Conservation (phyloP, 345 rosid species). For the Dipteronia sinensis region DNA sequence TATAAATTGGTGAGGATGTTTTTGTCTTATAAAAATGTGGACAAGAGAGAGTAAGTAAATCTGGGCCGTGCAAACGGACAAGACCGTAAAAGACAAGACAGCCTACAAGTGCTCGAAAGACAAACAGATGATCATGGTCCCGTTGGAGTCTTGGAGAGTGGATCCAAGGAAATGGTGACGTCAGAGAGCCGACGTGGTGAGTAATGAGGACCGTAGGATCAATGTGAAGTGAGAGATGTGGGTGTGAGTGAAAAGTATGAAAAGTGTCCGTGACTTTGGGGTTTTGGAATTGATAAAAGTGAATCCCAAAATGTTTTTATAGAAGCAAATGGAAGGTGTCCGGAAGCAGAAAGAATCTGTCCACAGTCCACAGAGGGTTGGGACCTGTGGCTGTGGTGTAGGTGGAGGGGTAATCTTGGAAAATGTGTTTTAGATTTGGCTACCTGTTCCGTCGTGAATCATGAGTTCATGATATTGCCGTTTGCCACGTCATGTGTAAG, state of each 20-base stretch:
- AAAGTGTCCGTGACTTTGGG: not conserved
- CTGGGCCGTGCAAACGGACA: not conserved
- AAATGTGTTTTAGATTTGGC: not conserved
- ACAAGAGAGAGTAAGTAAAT: too few species aligned
- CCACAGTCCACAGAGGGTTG: not conserved
- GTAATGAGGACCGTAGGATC: not conserved
- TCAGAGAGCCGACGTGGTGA: not conserved
- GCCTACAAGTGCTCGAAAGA: not conserved
- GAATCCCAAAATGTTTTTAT: not conserved
- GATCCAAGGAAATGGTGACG: not conserved
- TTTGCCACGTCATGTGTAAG: not conserved
- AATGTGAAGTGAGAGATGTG: not conserved
- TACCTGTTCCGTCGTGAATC: not conserved
- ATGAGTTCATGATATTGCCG: not conserved
- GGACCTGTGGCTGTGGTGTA: not conserved
- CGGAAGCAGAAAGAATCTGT: not conserved
- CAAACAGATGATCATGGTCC: not conserved
- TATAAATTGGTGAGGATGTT: not conserved
- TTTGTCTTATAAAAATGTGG: not conserved
- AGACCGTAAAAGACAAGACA: slow-evolving; percentile 4
- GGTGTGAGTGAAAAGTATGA: not conserved
- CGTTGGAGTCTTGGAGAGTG: not conserved
- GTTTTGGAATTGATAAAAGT: not conserved
- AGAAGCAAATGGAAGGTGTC: not conserved
- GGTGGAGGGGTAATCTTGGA: not conserved